Conservation (phyloP, 169 alveolate species). For the Eimeria acervulina region DNA sequence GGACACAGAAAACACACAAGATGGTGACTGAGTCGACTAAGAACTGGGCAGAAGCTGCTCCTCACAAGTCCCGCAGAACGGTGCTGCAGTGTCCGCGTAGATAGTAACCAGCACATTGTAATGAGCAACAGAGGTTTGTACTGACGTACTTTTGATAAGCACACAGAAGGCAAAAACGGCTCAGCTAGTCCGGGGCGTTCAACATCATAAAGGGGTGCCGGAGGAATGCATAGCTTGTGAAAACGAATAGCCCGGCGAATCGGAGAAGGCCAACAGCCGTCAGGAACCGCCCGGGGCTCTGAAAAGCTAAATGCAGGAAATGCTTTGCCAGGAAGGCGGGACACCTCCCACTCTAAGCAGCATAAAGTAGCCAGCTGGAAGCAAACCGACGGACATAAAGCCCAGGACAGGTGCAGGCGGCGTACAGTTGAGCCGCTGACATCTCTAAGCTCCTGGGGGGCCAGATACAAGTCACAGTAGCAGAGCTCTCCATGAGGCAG, state of each 20-base stretch:
- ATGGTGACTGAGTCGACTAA: neutral
- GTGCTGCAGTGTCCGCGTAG: neutral
- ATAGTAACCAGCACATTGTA: neutral
- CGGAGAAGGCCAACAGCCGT: conserved; percentile 81
- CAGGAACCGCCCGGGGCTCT: conserved; percentile 27
- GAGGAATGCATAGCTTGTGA: conserved; percentile 71
- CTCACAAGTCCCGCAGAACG: neutral
- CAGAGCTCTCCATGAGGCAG: conserved; percentile 40
- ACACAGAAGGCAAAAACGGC: conserved; percentile 57
- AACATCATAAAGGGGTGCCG: conserved; percentile 64
- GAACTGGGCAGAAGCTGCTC: neutral
- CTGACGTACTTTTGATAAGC: conserved; percentile 38
- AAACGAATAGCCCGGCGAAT: conserved; percentile 58
- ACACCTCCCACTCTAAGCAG: conserved; percentile 50
- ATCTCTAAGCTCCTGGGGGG: conserved; percentile 37
- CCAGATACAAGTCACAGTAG: conserved; percentile 62
- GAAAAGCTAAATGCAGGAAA: neutral
- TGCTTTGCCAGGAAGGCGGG: conserved; percentile 21
- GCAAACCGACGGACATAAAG: conserved; percentile 60
- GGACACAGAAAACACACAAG: neutral
- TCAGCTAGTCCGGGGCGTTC: conserved; percentile 71
- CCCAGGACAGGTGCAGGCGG: conserved; percentile 67
- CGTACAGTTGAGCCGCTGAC: conserved; percentile 66
- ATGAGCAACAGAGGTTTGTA: neutral
- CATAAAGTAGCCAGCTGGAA: conserved; percentile 75